Percentiles rank a stretch among this genome's conserved stretches.
Evolutionary conservation across 2,329 filamentous ascomycete genomes (phyloP).

Genomic region (Ophiognomonia clavigignenti-juglandacearum): DNA sequence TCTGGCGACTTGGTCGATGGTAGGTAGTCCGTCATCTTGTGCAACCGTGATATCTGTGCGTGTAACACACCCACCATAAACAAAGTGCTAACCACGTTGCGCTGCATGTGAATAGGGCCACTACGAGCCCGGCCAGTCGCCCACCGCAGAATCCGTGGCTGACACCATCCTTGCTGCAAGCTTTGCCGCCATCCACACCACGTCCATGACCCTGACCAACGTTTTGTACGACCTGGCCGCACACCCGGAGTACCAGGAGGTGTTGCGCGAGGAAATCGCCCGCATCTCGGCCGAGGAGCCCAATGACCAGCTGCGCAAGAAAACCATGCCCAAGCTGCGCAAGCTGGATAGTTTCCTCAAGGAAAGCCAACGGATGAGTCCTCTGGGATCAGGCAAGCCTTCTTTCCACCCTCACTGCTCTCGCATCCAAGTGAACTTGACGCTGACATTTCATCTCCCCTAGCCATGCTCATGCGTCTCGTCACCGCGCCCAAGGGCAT

Average conservation of each 20-base stretch:
- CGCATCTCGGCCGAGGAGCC: conserved; percentile 25
- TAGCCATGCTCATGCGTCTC: neutral
- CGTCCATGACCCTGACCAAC: conserved; percentile 30
- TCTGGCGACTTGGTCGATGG: neutral
- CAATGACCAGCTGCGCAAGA: conserved; percentile 26
- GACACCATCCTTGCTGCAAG: conserved; percentile 31
- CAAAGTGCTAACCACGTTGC: neutral
- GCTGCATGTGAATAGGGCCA: neutral
- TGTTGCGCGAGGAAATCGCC: conserved; percentile 37
- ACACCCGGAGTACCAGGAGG: conserved; percentile 33
- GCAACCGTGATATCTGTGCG: neutral
- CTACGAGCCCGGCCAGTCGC: neutral
- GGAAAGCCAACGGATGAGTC: conserved; percentile 28
- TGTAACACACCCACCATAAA: neutral
- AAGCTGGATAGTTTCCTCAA: conserved; percentile 38
- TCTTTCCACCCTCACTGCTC: too few species aligned
- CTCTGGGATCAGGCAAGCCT: neutral
- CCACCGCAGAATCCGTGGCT: conserved; percentile 17
- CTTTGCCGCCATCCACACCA: conserved; percentile 38
- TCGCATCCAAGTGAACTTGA: neutral
- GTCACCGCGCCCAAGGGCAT: neutral
- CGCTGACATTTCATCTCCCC: neutral
- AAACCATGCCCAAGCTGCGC: conserved; percentile 31
- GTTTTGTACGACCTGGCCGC: conserved; percentile 33
- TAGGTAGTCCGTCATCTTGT: neutral